Base-by-base conservation (phyloP, 2,329 filamentous ascomycete genomes). In the Hansfordia pulvinata region DNA sequence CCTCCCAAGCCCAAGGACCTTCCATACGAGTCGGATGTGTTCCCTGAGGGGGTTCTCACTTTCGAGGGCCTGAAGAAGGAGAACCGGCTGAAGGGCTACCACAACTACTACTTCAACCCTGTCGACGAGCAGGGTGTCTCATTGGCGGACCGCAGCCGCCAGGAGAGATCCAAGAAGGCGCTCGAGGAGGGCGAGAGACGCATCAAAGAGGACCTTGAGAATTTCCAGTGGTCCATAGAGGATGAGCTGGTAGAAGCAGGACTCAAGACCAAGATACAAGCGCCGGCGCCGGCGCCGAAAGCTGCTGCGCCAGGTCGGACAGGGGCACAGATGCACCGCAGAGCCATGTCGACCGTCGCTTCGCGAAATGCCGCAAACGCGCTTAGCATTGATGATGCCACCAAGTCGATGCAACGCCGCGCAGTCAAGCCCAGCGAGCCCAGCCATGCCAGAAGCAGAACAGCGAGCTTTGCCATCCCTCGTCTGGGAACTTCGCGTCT, bases 1-100 rank as follows among this genome's bases (percentile, higher is more conserved):
- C 84, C 88, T 5, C 83, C 84, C 1, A 76, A 63, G 33, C 67
- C 75, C 2, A 66, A 65, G 37, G 64, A 72, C n/a, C 55, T 72
- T 8, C 68, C 69, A 0, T 81, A 82, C 42, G 62, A 77, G 39
- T 79, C 76, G 12, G 76, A 83, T 28, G 64, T 79, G 31, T 71
- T 79, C 34, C 72, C 74, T 4, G 54, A 62, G 23, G 61, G 58
- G 2, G 60, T 57, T 23, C 49, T 76, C 19, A 72, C 62, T 1
- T 67, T 74, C 26, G 59, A 71, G 7, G 61, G 60, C 0, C 49
- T 78, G 12, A 71, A 70, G 44, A 59, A 57, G 1, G 60, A 66
- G 37, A 76, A 76, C 37, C 42, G 69, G 3, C 53, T 71, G 38
- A 75, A 62, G 46, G 78, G 60, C 30, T 81, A 62, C 53, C 75